A percentile compares a stretch with the other conserved stretches of the same genome.
phyloP scores from a whole-genome alignment of 106 monocot genomes.

The Phalaenopsis equestris region DNA sequence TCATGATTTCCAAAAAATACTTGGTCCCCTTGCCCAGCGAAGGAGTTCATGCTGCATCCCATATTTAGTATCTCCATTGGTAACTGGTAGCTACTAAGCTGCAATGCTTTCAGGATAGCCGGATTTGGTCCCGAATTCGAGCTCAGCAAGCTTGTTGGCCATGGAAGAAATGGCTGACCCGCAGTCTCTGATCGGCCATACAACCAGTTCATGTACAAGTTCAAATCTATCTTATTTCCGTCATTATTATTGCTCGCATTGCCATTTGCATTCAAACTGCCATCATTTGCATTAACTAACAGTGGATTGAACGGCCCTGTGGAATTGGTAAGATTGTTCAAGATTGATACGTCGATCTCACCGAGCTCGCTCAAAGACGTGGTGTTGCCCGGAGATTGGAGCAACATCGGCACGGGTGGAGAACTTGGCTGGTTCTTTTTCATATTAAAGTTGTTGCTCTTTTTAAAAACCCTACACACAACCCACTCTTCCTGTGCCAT shows the following conservation, averaged over 20 bases:
- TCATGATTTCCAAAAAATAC: constrained; percentile 4
- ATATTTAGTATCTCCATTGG: background rate
- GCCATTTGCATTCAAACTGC: background rate
- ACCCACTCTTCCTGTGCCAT: constrained; percentile 61
- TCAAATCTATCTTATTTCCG: constrained; percentile 16
- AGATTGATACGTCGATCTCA: constrained; percentile 30
- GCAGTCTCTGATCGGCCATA: constrained; percentile 12
- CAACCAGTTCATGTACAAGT: constrained; percentile 31
- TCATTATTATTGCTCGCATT: background rate
- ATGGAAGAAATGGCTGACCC: constrained; percentile 7
- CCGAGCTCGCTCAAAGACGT: constrained; percentile 26
- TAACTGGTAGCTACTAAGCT: constrained; percentile 9
- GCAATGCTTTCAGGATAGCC: constrained; percentile 16
- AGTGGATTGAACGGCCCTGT: constrained; percentile 3
- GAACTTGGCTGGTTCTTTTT: background rate
- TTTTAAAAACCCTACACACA: constrained; percentile 68
- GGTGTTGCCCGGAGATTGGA: constrained; percentile 24
- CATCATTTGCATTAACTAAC: constrained; percentile 13
- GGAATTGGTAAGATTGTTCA: constrained; percentile 18
- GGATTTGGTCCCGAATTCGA: constrained; percentile 5
- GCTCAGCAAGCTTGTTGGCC: constrained; percentile 15
- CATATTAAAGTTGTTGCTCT: constrained; percentile 18
- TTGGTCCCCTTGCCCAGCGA: constrained; percentile 8
- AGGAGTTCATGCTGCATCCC: constrained; percentile 18
- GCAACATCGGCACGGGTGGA: constrained; percentile 12